Conservation (phyloP, 2,329 filamentous ascomycete species). For the Orbilia oligospora region DNA sequence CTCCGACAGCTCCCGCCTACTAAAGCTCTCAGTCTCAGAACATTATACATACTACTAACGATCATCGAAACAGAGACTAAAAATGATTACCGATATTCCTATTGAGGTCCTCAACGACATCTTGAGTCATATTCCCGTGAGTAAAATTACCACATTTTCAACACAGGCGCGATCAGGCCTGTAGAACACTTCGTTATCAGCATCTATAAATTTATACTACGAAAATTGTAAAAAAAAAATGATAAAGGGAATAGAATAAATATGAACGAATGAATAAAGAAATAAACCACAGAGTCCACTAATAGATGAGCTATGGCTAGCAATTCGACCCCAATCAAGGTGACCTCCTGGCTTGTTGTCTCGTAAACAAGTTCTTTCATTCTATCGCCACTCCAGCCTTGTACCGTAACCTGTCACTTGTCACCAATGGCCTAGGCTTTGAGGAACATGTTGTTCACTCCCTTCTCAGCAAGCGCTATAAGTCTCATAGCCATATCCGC, state of each 20-base stretch:
- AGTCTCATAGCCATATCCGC: not conserved
- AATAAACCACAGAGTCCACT: not conserved
- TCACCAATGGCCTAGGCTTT: not conserved
- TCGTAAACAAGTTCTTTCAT: slow-evolving; percentile 8
- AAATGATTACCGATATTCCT: not conserved
- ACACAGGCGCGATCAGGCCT: too few relatives aligned
- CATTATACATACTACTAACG: not conserved
- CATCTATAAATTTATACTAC: too few relatives aligned
- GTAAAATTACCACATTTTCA: not conserved
- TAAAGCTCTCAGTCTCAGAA: too few relatives aligned
- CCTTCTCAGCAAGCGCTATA: slow-evolving; percentile 3
- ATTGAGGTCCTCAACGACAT: not conserved
- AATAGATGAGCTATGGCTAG: not conserved
- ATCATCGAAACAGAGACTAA: not conserved
- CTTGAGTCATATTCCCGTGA: not conserved
- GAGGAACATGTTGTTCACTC: not conserved
- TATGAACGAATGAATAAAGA: too few relatives aligned
- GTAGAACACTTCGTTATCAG: too few relatives aligned
- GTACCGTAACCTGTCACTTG: not conserved
- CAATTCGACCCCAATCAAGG: not conserved
- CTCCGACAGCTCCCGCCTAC: too few relatives aligned
- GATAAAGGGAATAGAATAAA: too few relatives aligned
- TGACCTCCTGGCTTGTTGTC: not conserved
- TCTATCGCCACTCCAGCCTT: not conserved
- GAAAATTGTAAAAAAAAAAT: too few relatives aligned